phyloP scores from a whole-genome alignment of 2,329 filamentous ascomycete species.

The Talaromyces sp. region DNA sequence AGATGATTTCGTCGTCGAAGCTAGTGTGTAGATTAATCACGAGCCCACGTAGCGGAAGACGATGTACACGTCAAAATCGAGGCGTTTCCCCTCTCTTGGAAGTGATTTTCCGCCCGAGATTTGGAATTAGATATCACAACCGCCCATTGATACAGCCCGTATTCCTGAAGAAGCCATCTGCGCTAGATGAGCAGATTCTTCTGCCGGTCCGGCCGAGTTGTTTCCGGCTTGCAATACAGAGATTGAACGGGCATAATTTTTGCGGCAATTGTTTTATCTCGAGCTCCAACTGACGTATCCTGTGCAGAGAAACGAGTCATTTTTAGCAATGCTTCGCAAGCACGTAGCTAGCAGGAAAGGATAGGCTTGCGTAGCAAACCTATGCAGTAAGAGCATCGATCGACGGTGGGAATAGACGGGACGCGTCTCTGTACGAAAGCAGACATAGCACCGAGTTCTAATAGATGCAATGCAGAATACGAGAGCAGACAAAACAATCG shows the following conservation, averaged over 20 bases:
- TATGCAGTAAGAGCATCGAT: not conserved
- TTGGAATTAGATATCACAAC: not conserved
- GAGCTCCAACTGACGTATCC: constrained; percentile 1
- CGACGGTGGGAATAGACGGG: not conserved
- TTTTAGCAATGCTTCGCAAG: not conserved
- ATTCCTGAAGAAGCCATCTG: not conserved
- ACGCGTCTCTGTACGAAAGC: not conserved
- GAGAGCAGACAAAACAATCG: not conserved
- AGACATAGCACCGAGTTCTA: not conserved
- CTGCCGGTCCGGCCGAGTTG: not conserved
- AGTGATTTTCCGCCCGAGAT: not conserved
- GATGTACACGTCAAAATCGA: constrained; percentile 3
- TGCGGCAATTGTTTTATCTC: not conserved
- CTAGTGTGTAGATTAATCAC: not conserved
- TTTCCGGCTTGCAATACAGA: not conserved
- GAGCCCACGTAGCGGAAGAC: not conserved
- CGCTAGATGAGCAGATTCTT: not conserved
- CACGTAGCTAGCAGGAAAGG: not conserved
- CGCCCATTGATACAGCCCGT: not conserved
- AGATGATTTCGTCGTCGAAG: not conserved
- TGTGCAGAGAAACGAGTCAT: not conserved
- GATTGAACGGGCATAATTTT: not conserved
- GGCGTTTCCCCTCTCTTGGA: not conserved
- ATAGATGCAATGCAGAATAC: not conserved
- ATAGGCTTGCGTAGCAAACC: not conserved